Conservation (phyloP, 148 eudicot species). For the Camellia japonica region DNA sequence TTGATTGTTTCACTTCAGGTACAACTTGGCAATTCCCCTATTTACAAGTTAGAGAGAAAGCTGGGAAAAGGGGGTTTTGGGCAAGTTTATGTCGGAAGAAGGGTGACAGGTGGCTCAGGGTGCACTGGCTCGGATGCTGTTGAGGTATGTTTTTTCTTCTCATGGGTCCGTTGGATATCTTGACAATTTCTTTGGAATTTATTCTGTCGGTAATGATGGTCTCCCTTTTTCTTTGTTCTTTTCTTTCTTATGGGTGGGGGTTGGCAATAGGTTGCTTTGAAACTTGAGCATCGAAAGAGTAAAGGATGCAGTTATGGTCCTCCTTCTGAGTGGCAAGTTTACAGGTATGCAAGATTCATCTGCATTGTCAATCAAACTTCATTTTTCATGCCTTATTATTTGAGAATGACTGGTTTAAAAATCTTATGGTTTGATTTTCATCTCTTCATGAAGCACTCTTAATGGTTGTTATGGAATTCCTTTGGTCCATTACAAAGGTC, state of each 20-base stretch:
- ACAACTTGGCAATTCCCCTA: too few relatives aligned
- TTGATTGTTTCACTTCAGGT: too few relatives aligned
- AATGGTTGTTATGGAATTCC: conserved; percentile 86
- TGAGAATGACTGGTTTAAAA: neutral
- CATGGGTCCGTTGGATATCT: too few relatives aligned
- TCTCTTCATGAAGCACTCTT: conserved; percentile 44
- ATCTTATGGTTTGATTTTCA: neutral
- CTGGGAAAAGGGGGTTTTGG: too few relatives aligned
- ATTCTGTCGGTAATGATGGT: too few relatives aligned
- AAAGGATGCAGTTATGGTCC: conserved; percentile 55
- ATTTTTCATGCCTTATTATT: neutral
- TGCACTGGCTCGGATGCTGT: too few relatives aligned
- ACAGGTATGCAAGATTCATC: conserved; percentile 26
- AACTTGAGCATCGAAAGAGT: conserved; percentile 44
- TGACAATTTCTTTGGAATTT: too few relatives aligned
- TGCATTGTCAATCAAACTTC: neutral
- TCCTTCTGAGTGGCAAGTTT: conserved; percentile 54
- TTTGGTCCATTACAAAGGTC: conserved; percentile 69
- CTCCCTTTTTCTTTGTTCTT: neutral
- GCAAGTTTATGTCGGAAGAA: too few relatives aligned
- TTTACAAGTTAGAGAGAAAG: too few relatives aligned
- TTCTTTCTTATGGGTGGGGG: neutral
- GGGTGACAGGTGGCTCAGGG: too few relatives aligned
- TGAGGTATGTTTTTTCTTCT: too few relatives aligned
- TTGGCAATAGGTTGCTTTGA: conserved; percentile 38